These are phyloP conservation scores for Melaleuca quinquenervia DNA, from an alignment of 345 rosid species.

Conservation along the genomic window DNA sequence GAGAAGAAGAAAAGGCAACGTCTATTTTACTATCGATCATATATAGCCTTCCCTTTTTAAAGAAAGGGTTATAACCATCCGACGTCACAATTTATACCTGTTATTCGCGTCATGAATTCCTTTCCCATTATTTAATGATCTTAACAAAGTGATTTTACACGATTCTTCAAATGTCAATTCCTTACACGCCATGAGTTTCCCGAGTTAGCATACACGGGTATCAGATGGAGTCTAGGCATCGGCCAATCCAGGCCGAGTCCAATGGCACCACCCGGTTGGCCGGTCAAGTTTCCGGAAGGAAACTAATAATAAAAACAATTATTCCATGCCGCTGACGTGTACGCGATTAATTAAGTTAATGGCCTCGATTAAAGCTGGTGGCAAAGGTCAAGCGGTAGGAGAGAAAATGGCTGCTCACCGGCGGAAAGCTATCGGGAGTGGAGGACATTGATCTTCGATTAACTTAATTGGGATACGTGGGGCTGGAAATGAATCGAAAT, in stretches of 20 bases:
- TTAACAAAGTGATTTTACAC: neutral
- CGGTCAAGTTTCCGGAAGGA: no score
- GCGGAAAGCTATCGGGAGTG: conserved; percentile 6
- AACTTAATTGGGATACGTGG: neutral
- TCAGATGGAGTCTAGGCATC: no score
- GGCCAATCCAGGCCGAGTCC: no score
- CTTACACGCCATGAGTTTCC: no score
- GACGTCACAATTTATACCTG: neutral
- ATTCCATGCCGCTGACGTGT: neutral
- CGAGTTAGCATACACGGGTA: no score
- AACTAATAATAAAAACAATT: no score
- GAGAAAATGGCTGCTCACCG: conserved; percentile 6
- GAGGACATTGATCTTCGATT: neutral
- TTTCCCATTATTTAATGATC: neutral
- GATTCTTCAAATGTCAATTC: neutral
- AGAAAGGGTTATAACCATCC: neutral
- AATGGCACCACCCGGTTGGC: no score
- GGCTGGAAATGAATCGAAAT: neutral
- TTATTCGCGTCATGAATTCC: neutral
- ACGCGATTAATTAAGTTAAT: neutral
- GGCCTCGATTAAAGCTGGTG: neutral
- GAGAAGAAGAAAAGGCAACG: neutral
- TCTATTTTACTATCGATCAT: neutral
- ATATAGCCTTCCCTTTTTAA: neutral
- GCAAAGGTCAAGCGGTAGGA: neutral